phyloP scores from a whole-genome alignment of 306 rosid species.

The Sechiopsis laciniata region DNA sequence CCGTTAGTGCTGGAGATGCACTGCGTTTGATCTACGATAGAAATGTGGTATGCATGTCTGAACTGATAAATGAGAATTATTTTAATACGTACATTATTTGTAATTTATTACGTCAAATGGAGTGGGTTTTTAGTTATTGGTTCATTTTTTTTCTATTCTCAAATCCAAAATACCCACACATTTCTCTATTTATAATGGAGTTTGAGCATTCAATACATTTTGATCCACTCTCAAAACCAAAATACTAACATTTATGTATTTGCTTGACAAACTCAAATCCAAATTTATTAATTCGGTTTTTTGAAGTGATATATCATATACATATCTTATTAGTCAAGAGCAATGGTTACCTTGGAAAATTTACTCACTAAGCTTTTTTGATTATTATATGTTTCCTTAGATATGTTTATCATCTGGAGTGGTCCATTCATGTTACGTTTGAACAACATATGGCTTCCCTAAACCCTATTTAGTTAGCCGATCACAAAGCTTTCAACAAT shows the following conservation, averaged over 20 bases:
- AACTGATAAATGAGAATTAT: neutral
- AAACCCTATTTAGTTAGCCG: too few relatives aligned
- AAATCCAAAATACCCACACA: neutral
- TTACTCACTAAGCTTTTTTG: neutral
- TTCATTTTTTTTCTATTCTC: neutral
- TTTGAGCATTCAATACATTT: neutral
- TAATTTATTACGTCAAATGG: neutral
- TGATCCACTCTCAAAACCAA: neutral
- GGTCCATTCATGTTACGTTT: neutral
- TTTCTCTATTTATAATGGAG: neutral
- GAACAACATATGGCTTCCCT: neutral
- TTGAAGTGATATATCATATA: neutral
- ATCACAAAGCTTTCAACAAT: too few relatives aligned
- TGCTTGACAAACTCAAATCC: neutral
- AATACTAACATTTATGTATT: neutral
- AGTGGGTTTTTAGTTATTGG: neutral
- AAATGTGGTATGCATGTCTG: conserved; percentile 60
- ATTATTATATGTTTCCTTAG: neutral
- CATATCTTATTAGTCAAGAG: neutral
- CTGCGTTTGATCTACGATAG: conserved; percentile 82
- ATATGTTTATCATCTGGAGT: neutral
- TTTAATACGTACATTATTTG: neutral
- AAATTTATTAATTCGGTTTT: neutral
- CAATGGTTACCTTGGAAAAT: neutral
- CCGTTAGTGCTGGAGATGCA: conserved; percentile 90